Percentiles rank a stretch among this genome's conserved stretches.
These are phyloP conservation scores for Pichia ethanolica DNA, from an alignment of 805 yeast genomes.

Conservation along the genomic window DNA sequence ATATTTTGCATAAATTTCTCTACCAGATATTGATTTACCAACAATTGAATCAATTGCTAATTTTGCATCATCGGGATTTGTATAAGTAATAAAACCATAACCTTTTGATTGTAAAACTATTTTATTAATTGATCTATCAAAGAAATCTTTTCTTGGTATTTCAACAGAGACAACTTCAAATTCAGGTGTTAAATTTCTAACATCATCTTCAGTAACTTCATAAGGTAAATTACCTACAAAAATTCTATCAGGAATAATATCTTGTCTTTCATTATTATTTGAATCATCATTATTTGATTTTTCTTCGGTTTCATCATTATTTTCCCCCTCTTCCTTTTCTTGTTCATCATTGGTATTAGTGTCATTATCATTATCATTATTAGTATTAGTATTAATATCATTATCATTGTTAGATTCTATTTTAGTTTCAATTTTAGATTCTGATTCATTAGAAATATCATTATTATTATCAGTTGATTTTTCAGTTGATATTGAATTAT, in stretches of 20 bases:
- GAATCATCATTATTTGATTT: neutral
- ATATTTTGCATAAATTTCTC: constrained; percentile 41
- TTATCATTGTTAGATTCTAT: no score
- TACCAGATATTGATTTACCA: constrained; percentile 26
- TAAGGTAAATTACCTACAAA: constrained; percentile 40
- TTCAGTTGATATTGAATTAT: no score
- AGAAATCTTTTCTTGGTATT: constrained; percentile 24
- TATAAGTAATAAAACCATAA: constrained; percentile 48
- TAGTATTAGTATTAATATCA: no score
- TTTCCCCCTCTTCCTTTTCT: neutral
- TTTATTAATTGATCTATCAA: constrained; percentile 18
- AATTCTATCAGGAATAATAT: constrained; percentile 36
- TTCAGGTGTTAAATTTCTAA: constrained; percentile 32
- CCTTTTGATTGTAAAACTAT: constrained; percentile 25
- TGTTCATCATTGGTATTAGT: neutral
- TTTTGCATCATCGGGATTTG: constrained; percentile 53
- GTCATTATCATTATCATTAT: no score
- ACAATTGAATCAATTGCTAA: constrained; percentile 43
- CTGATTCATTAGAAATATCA: no score
- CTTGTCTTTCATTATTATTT: constrained; percentile 11
- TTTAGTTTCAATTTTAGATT: no score
- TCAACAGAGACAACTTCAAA: constrained; percentile 28
- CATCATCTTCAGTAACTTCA: constrained; percentile 37
- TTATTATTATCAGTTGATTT: no score
- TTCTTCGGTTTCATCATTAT: neutral